Percentiles rank a stretch among this genome's conserved stretches.
These are phyloP conservation scores for barrel medic (Medicago truncatula) DNA, from an alignment of 306 rosid genomes.

Conservation along the genomic window MtrunA17r5.0-ANR NC_053049.1:33812001-33812500, in stretches of 20 bases:
- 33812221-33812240: conserved; percentile 55
- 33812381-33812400: conserved; percentile 91
- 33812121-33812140: conserved; percentile 73
- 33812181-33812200: conserved; percentile 40
- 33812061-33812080: conserved; percentile 73
- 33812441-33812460: conserved; percentile 65
- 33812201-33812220: conserved; percentile 59
- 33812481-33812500: conserved; percentile 84
- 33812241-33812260: conserved; percentile 37
- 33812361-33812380: conserved; percentile 93
- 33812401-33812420: conserved; percentile 81
- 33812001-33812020: conserved; percentile 84
- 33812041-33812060: conserved; percentile 89
- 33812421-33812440: conserved; percentile 76
- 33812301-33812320: conserved; percentile 54
- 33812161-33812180: conserved; percentile 61
- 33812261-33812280: conserved; percentile 58
- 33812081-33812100: conserved; percentile 71
- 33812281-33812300: conserved; percentile 56
- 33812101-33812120: conserved; percentile 63
- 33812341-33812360: conserved; percentile 86
- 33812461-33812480: conserved; percentile 85
- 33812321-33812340: conserved; percentile 68
- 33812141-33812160: conserved; percentile 70
- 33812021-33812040: conserved; percentile 93